A percentile compares a stretch with the other conserved stretches of the same genome.
Conservation (phyloP, 805 yeast species). For the Zygoascus bituminiphila region DNA sequence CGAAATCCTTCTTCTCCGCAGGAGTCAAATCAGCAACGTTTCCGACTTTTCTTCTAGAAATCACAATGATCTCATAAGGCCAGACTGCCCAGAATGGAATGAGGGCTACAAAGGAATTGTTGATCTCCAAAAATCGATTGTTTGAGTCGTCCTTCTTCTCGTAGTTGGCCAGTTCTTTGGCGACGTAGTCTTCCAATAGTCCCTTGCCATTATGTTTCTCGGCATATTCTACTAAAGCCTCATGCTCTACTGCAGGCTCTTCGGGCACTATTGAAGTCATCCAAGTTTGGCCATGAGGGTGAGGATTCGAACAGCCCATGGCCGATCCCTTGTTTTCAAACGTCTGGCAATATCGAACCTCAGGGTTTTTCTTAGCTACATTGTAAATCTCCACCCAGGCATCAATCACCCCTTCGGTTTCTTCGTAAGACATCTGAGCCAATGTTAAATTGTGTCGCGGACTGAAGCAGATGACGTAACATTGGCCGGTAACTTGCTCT, state of each 20-base stretch:
- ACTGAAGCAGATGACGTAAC: slow-evolving; percentile 63
- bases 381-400: slow-evolving; percentile 53
- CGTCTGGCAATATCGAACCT: slow-evolving; percentile 53
- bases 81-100: slow-evolving; percentile 80
- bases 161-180: slow-evolving; percentile 36
- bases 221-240: slow-evolving; percentile 41
- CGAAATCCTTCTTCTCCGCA: slow-evolving; percentile 46
- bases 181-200: slow-evolving; percentile 55
- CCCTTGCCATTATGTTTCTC: slow-evolving; percentile 35
- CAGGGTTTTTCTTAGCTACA: slow-evolving; percentile 34
- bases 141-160: slow-evolving; percentile 28
- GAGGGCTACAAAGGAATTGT: slow-evolving; percentile 55
- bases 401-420: slow-evolving; percentile 41
- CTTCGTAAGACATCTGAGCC: slow-evolving; percentile 47
- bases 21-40: slow-evolving; percentile 41
- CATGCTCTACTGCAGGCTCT: slow-evolving; percentile 54
- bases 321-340: slow-evolving; percentile 73
- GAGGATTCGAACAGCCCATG: slow-evolving; percentile 79
- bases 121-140: slow-evolving; percentile 47
- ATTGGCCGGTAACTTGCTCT: slow-evolving; percentile 55
- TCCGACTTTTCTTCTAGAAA: slow-evolving; percentile 47
- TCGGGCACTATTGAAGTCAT: slow-evolving; percentile 56
- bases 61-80: slow-evolving; percentile 68
- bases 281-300: slow-evolving; percentile 83
- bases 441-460: slow-evolving; percentile 62